phyloP scores from a whole-genome alignment of 805 yeast genomes.

The Wickerhamiella shivajii region DNA sequence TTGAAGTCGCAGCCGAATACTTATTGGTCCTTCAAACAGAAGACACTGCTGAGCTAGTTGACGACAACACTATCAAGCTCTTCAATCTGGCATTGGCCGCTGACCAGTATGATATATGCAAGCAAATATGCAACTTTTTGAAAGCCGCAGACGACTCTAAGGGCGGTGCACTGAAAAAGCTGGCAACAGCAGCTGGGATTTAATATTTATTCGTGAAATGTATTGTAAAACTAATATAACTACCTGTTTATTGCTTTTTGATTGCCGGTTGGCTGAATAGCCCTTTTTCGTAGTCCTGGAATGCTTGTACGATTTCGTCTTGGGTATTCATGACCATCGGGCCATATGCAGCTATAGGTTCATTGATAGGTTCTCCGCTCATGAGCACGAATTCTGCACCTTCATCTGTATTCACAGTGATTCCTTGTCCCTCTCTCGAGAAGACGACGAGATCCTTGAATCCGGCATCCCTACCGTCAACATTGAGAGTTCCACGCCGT shows the following conservation, averaged over 20 bases:
- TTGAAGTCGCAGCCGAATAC: conserved; percentile 30
- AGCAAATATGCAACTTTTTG: conserved; percentile 27
- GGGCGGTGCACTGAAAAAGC: no score
- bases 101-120: conserved; percentile 25
- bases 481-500: conserved; percentile 40
- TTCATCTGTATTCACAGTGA: conserved; percentile 13
- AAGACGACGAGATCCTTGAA: background rate
- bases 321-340: conserved; percentile 10
- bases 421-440: background rate
- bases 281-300: conserved; percentile 6
- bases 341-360: conserved; percentile 8
- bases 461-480: conserved; percentile 28
- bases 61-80: conserved; percentile 19
- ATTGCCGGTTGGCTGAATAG: background rate
- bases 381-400: conserved; percentile 53
- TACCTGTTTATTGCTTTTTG: background rate
- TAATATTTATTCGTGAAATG: no score
- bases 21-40: conserved; percentile 27
- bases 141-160: conserved; percentile 28
- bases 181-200: no score
- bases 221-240: background rate
- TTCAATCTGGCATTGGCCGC: conserved; percentile 24
- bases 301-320: conserved; percentile 7
- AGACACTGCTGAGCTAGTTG: conserved; percentile 15
- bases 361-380: conserved; percentile 35